Evolutionary conservation across 1,284 basidiomycete species (phyloP), one percentile per base, ranked within the genome.

Genomic region (Malassezia obtusa): DNA sequence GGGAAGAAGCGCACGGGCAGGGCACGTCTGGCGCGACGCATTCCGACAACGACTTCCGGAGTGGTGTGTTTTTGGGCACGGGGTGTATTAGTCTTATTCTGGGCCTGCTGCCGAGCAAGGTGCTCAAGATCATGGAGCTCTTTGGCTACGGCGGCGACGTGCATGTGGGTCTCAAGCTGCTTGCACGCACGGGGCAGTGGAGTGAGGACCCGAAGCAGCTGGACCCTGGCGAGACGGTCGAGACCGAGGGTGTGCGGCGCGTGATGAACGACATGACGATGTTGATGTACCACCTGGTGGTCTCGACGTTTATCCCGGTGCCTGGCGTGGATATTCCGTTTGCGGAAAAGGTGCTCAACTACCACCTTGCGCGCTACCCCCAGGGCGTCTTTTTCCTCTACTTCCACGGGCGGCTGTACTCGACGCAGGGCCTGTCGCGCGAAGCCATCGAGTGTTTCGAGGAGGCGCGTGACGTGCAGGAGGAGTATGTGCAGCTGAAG

Each of bases 121-220:
- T 73, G 28, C 59, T 73, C 38, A 71, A 69, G 59, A 65, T 73
- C 52, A 73, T 73, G 71, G 68, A 71, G 47, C 61, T 71, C 40
- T 70, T 73, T 50, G 71, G 71, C 12, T 73, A 73, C 55, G 65
- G 62, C 2, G 71, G 71, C 43, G 65, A 71, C 33, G 63, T 60
- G 1, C 44, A 55, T 14, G 61, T 58, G 46, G 71, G 62, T 3
- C 57, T 73, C 43, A 54, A 62, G 54, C 68, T 64, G 28, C 62
- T 73, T 21, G 47, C 56, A 43, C 55, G 58, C 26, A 60, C 71
- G 22, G 68, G 68, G 26, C 56, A 52, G 24, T 73, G 71, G 71
- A 59, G 46, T 28, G 12, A 32, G 4, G 52, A 60, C 35, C 48
- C 65, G 3, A 45, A 47, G 14, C 48, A 57, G 44, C 35, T 31